Percentiles rank a stretch among this genome's conserved stretches.
Evolutionary conservation across 192 early-diverging fungal species (phyloP).

Genomic region (Chytriomyces confervae): DNA sequence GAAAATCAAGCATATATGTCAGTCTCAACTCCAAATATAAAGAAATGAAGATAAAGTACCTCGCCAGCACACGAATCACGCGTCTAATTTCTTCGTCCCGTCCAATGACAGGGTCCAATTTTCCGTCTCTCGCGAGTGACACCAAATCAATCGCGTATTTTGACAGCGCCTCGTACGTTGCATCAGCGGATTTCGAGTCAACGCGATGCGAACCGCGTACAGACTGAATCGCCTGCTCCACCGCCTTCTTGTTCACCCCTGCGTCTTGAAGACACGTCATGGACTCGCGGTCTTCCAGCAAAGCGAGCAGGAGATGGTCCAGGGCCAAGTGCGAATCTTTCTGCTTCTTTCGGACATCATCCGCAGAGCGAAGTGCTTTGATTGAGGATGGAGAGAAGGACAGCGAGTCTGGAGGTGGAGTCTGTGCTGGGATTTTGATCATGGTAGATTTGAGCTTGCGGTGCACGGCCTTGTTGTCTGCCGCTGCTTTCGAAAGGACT

Average conservation of each 20-base stretch:
- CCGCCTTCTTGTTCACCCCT: conserved; percentile 70
- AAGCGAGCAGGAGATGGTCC: conserved; percentile 88
- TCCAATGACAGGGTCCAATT: conserved; percentile 96
- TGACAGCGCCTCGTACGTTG: conserved; percentile 85
- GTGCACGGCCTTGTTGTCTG: conserved; percentile 74
- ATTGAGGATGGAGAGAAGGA: conserved; percentile 65
- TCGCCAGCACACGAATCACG: conserved; percentile 89
- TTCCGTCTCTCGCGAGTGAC: conserved; percentile 79
- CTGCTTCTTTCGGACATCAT: conserved; percentile 82
- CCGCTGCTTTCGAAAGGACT: conserved; percentile 85
- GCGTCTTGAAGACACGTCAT: conserved; percentile 67
- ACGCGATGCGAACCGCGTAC: conserved; percentile 84
- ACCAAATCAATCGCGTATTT: conserved; percentile 96
- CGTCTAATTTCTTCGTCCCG: conserved; percentile 96
- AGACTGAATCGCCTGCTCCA: conserved; percentile 78
- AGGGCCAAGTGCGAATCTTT: conserved; percentile 88
- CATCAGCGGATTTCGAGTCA: conserved; percentile 84
- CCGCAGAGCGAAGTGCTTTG: conserved; percentile 74
- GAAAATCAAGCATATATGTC: background rate
- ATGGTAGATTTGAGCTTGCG: conserved; percentile 79
- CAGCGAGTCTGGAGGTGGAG: conserved; percentile 80
- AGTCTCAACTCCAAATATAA: background rate
- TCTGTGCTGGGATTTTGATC: conserved; percentile 82
- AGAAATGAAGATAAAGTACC: conserved; percentile 37
- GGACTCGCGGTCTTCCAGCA: conserved; percentile 72